Base-by-base conservation (phyloP, 2,329 filamentous ascomycete species). In the Fusarium humuli region DNA sequence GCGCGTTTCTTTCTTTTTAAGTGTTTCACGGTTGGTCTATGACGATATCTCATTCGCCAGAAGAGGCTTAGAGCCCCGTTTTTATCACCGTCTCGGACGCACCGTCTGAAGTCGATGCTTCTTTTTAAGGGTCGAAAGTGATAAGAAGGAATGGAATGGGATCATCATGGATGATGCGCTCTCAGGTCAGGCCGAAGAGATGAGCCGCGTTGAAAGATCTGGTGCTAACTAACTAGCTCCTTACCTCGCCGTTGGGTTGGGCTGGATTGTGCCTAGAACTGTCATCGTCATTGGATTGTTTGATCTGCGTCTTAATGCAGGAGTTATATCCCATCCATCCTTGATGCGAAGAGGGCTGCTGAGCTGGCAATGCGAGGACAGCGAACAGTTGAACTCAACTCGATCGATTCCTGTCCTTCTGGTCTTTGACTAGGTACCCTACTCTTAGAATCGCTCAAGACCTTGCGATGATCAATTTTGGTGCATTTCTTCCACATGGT, bases 311-410 rank as follows among this genome's bases (percentile, higher is more conserved):
- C 67, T 70, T 70, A 70, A 71, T 37, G 30, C 54, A 54, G 53
- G 62, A 70, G 62, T 64, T 70, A 70, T 70, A 68, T 70, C 40
- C 62, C 46, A 30, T 37, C 34, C 34, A 30, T 37, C 34, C 34
- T 37, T 30, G 30, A 53, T 53, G 27, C 49, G 49, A 57, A 49
- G 40, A 63, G 46, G 44, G 41, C 27, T 71, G 67, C 58, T 71
- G 68, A 69, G 68, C 34, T 71, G 68, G 68, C 68, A 70, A 69
- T 66, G 48, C 44, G 67, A 54, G 22, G 58, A 58, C 50, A 55
- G 37, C 59, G 47, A 64, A 45, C 37, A 32, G 56, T 42, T 32
- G 47, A 46, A 27, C 20, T 40, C 30, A 50, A 42, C 34, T n/a
- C 25, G 40, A 46, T 23, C 20, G 30, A 40, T 54, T 52, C 23